Evolutionary conservation across 1,284 basidiomycete species (phyloP).

Genomic region (Ceratobasidium sp.): DNA sequence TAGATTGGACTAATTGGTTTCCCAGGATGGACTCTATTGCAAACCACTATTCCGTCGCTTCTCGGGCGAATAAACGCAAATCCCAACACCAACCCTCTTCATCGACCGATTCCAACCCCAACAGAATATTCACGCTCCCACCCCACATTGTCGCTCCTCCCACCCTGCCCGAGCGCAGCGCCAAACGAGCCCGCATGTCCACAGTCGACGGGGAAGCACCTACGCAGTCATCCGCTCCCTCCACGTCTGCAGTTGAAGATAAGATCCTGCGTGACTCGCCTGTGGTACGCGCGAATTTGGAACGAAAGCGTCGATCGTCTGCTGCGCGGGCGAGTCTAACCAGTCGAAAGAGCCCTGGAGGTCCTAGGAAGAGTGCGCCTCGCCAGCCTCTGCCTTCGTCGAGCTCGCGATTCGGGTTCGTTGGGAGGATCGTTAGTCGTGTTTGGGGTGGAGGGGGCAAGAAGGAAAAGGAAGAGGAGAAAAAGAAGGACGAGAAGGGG

Average conservation of each 20-base stretch:
- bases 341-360: slow-evolving; percentile 31
- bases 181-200: slow-evolving; percentile 41
- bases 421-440: slow-evolving; percentile 36
- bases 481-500: slow-evolving; percentile 12
- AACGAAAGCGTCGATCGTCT: slow-evolving; percentile 29
- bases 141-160: slow-evolving; percentile 13
- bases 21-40: slow-evolving; percentile 78
- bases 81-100: slow-evolving; percentile 43
- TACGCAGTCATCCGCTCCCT: not conserved
- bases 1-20: not conserved
- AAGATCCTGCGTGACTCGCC: slow-evolving; percentile 31
- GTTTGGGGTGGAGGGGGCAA: slow-evolving; percentile 30
- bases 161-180: slow-evolving; percentile 25
- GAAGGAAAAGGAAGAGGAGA: slow-evolving; percentile 23
- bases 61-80: slow-evolving; percentile 53
- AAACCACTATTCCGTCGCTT: slow-evolving; percentile 68
- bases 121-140: slow-evolving; percentile 34
- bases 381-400: slow-evolving; percentile 11
- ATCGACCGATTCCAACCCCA: slow-evolving; percentile 20
- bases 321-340: slow-evolving; percentile 19
- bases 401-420: slow-evolving; percentile 24
- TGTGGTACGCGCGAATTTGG: slow-evolving; percentile 25
- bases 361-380: not conserved
- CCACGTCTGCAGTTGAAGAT: not conserved
- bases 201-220: slow-evolving; percentile 28